Conservation (phyloP, 2,329 filamentous ascomycete species). For the Shiraia bambusicola region DNA sequence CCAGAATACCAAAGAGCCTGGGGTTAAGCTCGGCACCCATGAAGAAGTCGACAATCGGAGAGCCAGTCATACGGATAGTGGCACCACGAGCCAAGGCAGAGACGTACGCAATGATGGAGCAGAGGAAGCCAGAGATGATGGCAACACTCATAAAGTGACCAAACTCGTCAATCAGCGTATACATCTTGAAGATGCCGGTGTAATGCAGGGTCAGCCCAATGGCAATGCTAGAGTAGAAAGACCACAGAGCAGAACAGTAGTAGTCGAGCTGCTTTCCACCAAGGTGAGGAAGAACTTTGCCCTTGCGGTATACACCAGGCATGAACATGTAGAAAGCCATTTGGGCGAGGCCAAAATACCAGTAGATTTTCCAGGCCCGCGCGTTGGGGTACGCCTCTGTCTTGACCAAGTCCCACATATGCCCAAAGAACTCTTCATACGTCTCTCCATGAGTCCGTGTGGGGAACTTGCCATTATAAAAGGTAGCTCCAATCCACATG, state of each 20-base stretch:
- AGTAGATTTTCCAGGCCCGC: constrained; percentile 91
- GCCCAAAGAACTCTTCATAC: constrained; percentile 67
- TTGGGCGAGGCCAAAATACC: constrained; percentile 87
- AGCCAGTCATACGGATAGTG: constrained; percentile 88
- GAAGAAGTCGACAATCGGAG: constrained; percentile 83
- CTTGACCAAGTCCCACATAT: constrained; percentile 73
- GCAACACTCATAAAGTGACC: constrained; percentile 90
- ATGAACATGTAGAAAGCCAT: constrained; percentile 78
- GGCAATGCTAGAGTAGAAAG: constrained; percentile 82
- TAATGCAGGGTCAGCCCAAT: constrained; percentile 73
- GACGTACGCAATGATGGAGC: constrained; percentile 80
- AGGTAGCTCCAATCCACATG: constrained; percentile 96
- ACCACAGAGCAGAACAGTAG: constrained; percentile 88
- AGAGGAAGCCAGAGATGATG: constrained; percentile 84
- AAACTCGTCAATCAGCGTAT: constrained; percentile 93
- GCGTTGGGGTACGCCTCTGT: constrained; percentile 79
- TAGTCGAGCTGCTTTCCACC: constrained; percentile 86
- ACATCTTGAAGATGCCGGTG: constrained; percentile 81
- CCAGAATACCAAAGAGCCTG: constrained; percentile 77
- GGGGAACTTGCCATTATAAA: constrained; percentile 85
- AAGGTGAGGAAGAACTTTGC: constrained; percentile 81
- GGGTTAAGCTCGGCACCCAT: constrained; percentile 88
- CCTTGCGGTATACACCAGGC: constrained; percentile 83
- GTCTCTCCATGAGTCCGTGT: constrained; percentile 65
- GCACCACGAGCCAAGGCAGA: constrained; percentile 79